Evolutionary conservation across 2,329 filamentous ascomycete genomes (phyloP).

Genomic region (Aspergillus pseudoglaucus): DNA sequence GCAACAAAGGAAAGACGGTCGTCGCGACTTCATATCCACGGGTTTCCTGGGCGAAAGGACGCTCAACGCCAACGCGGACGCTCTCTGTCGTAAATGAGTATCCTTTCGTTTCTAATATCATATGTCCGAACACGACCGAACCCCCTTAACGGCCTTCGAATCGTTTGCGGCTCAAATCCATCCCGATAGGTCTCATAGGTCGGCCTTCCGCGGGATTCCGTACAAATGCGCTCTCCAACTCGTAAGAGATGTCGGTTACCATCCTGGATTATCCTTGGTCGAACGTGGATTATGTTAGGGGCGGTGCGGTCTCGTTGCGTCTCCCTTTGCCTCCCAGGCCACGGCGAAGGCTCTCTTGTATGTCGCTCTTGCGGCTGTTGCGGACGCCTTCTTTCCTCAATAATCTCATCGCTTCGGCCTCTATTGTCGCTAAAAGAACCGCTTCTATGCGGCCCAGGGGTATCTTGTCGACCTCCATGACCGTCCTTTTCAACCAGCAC

Average conservation of each 20-base stretch:
- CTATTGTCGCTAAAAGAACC: not conserved
- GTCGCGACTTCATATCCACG: too few species aligned
- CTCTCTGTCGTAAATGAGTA: not conserved
- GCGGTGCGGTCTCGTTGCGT: not conserved
- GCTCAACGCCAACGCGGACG: not conserved
- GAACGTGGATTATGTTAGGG: constrained; percentile 1
- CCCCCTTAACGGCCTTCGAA: constrained; percentile 3
- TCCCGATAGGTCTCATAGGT: constrained; percentile 5
- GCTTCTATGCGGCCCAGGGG: not conserved
- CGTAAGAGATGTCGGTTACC: constrained; percentile 16
- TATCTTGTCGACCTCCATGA: not conserved
- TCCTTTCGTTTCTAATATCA: constrained; percentile 1
- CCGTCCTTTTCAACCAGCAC: constrained; percentile 1
- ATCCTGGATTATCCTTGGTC: constrained; percentile 21
- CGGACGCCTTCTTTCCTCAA: not conserved
- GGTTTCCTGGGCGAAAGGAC: not conserved
- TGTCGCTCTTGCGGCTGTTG: not conserved
- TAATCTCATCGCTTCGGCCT: not conserved
- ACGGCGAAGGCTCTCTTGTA: not conserved
- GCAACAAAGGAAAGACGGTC: too few species aligned
- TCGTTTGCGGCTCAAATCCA: constrained; percentile 4
- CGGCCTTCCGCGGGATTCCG: constrained; percentile 9
- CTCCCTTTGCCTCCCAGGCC: constrained; percentile 1
- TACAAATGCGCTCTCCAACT: constrained; percentile 13
- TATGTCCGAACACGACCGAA: constrained; percentile 4